phyloP scores from a whole-genome alignment of 2,329 filamentous ascomycete species.

The Cryphonectria carpinicola region DNA sequence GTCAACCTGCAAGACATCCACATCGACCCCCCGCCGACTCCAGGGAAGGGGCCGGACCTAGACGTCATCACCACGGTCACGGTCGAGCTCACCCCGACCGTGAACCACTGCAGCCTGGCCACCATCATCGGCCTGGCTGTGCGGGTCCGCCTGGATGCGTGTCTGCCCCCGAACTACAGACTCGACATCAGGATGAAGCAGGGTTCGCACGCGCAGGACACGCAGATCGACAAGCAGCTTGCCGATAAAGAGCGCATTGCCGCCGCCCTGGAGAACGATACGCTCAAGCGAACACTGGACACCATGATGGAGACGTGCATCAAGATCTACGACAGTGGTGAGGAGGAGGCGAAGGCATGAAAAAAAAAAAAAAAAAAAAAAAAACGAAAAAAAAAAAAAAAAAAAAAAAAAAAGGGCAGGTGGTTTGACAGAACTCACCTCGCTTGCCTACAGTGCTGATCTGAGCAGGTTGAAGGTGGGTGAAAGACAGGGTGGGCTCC shows the following conservation, averaged over 20 bases:
- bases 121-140: constrained; percentile 96
- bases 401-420: neutral
- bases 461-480: constrained; percentile 69
- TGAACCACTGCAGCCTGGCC: constrained; percentile 94
- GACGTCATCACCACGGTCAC: constrained; percentile 71
- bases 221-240: constrained; percentile 96
- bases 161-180: constrained; percentile 86
- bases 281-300: constrained; percentile 81
- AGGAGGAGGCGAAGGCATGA: constrained; percentile 14
- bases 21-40: constrained; percentile 70
- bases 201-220: constrained; percentile 91
- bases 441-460: constrained; percentile 68
- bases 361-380: no score
- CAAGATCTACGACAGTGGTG: constrained; percentile 26
- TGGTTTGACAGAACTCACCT: constrained; percentile 41
- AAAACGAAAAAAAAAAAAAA: no score
- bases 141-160: constrained; percentile 86
- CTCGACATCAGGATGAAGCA: constrained; percentile 94
- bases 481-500: constrained; percentile 75
- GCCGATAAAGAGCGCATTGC: constrained; percentile 96
- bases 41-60: constrained; percentile 52
- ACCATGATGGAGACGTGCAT: constrained; percentile 90
- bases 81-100: constrained; percentile 92
- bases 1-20: constrained; percentile 95
- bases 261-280: constrained; percentile 91